phyloP scores from a whole-genome alignment of 2,329 filamentous ascomycete genomes.

The Cladophialophora carrionii region DNA sequence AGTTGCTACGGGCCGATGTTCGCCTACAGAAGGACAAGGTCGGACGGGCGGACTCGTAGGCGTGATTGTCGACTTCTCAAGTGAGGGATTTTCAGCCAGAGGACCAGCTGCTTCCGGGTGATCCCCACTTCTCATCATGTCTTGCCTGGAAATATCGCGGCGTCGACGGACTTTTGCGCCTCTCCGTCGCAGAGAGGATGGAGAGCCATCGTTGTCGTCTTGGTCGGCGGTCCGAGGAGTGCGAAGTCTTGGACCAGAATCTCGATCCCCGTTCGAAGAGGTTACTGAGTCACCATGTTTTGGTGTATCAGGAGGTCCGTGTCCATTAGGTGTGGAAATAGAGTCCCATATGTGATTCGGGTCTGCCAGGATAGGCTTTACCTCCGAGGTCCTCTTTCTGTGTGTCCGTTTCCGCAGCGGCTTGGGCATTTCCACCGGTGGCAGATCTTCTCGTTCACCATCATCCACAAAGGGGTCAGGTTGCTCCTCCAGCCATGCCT shows the following conservation, averaged over 20 bases:
- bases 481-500: conserved; percentile 64
- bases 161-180: conserved; percentile 33
- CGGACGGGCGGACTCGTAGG: conserved; percentile 40
- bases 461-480: conserved; percentile 60
- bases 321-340: conserved; percentile 27
- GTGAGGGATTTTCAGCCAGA: neutral
- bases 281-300: neutral
- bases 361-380: conserved; percentile 37
- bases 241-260: conserved; percentile 15
- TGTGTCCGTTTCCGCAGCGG: conserved; percentile 49
- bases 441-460: conserved; percentile 32
- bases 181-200: conserved; percentile 39
- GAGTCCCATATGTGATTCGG: conserved; percentile 39
- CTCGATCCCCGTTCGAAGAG: conserved; percentile 22
- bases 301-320: conserved; percentile 18
- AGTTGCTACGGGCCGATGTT: conserved; percentile 60
- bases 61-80: neutral
- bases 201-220: conserved; percentile 32
- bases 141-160: conserved; percentile 23
- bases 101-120: neutral
- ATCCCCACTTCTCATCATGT: conserved; percentile 4
- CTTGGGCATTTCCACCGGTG: conserved; percentile 46
- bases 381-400: conserved; percentile 37
- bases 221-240: conserved; percentile 18
- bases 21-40: conserved; percentile 58